Conservation (phyloP, 805 yeast genomes). For the Sporopachydermia lactativora region DNA sequence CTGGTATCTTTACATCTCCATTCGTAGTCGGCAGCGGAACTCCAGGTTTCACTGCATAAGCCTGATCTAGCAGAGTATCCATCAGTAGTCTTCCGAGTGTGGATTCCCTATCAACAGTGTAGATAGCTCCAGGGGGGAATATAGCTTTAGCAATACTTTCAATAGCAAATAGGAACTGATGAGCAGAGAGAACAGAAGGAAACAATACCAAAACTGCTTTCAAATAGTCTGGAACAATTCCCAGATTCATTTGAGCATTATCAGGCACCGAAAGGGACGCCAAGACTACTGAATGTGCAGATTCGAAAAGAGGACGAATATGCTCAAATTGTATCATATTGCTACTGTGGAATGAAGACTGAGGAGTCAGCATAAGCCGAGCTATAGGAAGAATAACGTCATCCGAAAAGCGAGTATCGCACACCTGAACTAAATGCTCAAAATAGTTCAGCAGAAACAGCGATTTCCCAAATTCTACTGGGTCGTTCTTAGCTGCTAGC, state of each 20-base stretch:
- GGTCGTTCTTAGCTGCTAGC: slow-evolving; percentile 11
- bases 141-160: slow-evolving; percentile 36
- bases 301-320: slow-evolving; percentile 31
- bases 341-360: neutral
- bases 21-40: slow-evolving; percentile 13
- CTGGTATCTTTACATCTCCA: neutral
- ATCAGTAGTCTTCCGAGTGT: slow-evolving; percentile 22
- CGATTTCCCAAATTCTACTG: slow-evolving; percentile 16
- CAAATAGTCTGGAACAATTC: slow-evolving; percentile 26
- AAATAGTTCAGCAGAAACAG: slow-evolving; percentile 18
- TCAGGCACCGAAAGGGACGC: slow-evolving; percentile 16
- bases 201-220: slow-evolving; percentile 37
- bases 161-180: slow-evolving; percentile 43
- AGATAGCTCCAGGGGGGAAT: slow-evolving; percentile 23
- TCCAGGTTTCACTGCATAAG: slow-evolving; percentile 24
- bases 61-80: slow-evolving; percentile 26
- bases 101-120: slow-evolving; percentile 13
- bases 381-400: slow-evolving; percentile 19
- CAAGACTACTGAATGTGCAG: slow-evolving; percentile 48
- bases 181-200: slow-evolving; percentile 37
- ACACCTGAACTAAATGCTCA: slow-evolving; percentile 17
- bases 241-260: slow-evolving; percentile 13
- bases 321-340: slow-evolving; percentile 2
- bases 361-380: slow-evolving; percentile 10
- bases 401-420: slow-evolving; percentile 24